Percentiles rank a stretch among this genome's conserved stretches.
Evolutionary conservation across 306 rosid genomes (phyloP).

Genomic region (Corylus americana): DNA sequence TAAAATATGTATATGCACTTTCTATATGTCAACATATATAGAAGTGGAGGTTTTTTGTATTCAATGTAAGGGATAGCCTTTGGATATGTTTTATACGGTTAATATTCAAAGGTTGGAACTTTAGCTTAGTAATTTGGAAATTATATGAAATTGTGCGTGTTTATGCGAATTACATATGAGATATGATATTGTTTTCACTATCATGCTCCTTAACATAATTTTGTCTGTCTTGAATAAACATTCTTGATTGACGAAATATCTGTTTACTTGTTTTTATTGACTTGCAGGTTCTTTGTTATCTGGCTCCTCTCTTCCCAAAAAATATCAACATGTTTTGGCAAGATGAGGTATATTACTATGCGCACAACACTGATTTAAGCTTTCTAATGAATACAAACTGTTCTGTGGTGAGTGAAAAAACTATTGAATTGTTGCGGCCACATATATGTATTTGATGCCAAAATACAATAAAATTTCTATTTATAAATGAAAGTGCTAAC

Average conservation of each 20-base stretch:
- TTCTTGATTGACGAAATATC: slow-evolving; percentile 24
- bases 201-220: not conserved
- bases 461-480: not conserved
- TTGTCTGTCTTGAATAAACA: not conserved
- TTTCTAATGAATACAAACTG: slow-evolving; percentile 3
- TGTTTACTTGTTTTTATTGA: slow-evolving; percentile 29
- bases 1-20: not conserved
- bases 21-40: not conserved
- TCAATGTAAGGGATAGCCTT: not conserved
- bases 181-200: not conserved
- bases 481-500: not conserved
- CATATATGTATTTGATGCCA: not conserved
- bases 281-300: slow-evolving; percentile 73
- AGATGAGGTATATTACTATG: slow-evolving; percentile 75
- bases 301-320: slow-evolving; percentile 93
- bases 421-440: not conserved
- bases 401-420: not conserved
- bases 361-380: slow-evolving; percentile 12
- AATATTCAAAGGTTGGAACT: not conserved
- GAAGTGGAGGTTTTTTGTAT: not conserved
- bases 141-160: not conserved
- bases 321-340: slow-evolving; percentile 82
- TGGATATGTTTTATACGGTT: not conserved
- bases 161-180: too few relatives aligned
- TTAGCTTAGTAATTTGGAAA: not conserved